A percentile compares a stretch with the other conserved stretches of the same genome.
phyloP scores from a whole-genome alignment of 2,329 filamentous ascomycete genomes.

The Fusarium chlamydosporum region DNA sequence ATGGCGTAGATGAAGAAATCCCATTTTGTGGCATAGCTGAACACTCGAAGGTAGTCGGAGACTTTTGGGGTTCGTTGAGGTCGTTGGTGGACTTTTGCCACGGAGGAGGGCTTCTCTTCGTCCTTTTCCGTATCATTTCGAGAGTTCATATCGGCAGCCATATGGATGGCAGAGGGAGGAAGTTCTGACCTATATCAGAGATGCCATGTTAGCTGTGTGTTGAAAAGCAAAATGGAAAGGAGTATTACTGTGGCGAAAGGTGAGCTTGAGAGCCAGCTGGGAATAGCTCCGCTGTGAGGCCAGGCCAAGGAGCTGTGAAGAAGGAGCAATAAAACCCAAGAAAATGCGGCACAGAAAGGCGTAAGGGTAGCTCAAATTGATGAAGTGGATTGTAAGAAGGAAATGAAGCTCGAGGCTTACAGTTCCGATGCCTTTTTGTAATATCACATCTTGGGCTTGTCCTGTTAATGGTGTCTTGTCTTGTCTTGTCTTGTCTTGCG shows the following conservation, averaged over 20 bases:
- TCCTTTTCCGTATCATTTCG: not conserved
- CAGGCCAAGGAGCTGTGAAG: not conserved
- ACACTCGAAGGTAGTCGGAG: constrained; percentile 49
- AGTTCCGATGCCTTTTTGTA: not conserved
- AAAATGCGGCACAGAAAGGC: too few relatives aligned
- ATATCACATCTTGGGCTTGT: not conserved
- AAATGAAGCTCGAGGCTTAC: too few relatives aligned
- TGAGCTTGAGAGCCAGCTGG: not conserved
- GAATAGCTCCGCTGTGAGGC: not conserved
- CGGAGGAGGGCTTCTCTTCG: not conserved
- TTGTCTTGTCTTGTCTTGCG: not conserved
- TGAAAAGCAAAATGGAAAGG: too few relatives aligned
- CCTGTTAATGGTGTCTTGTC: not conserved
- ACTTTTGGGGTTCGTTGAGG: constrained; percentile 35
- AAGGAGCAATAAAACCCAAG: not conserved
- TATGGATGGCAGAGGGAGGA: not conserved
- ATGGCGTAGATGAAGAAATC: constrained; percentile 51
- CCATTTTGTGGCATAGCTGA: constrained; percentile 53
- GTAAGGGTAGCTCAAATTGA: not conserved
- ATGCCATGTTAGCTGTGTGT: not conserved
- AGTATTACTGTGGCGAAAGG: not conserved
- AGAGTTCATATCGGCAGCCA: constrained; percentile 9
- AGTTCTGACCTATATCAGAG: accelerated
- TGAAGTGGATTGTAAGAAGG: accelerated
- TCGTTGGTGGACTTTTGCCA: not conserved